These are phyloP conservation scores for Mycena capillaripes DNA, from an alignment of 768 basidiomycete genomes.

Conservation along the genomic window DNA sequence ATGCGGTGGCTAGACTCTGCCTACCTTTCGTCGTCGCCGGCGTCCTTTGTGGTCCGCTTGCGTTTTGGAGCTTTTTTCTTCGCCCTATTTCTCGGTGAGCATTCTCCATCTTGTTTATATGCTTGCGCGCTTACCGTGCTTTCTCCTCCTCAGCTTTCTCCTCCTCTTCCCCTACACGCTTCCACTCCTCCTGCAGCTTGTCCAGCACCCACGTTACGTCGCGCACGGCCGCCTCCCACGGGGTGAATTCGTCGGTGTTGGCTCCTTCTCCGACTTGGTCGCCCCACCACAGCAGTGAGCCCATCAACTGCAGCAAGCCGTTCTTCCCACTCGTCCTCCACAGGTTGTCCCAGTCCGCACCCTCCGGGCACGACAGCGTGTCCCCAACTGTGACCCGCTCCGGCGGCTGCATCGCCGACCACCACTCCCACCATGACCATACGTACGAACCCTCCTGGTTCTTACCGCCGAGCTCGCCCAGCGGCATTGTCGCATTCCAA, in stretches of 20 bases:
- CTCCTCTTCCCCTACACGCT: too few species aligned
- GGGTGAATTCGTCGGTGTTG: not conserved
- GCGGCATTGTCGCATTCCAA: not conserved
- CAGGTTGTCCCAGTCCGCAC: not conserved
- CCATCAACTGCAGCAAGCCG: slow-evolving; percentile 1
- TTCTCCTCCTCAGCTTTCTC: too few species aligned
- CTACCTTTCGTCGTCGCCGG: too few species aligned
- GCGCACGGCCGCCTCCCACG: not conserved
- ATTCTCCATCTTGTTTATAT: too few species aligned
- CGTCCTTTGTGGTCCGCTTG: too few species aligned
- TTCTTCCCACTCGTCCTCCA: not conserved
- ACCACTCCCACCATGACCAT: not conserved
- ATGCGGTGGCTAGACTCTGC: too few species aligned
- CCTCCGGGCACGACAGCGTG: not conserved
- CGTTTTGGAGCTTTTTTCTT: too few species aligned
- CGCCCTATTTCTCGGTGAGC: too few species aligned
- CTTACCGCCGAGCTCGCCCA: not conserved
- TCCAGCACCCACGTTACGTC: not conserved
- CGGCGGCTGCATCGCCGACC: not conserved
- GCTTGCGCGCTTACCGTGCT: too few species aligned
- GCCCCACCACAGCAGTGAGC: not conserved
- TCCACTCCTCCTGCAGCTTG: not conserved
- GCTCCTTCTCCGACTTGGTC: not conserved
- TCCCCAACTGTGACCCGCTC: not conserved
- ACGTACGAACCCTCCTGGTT: not conserved